A percentile compares a stretch with the other conserved stretches of the same genome.
These are phyloP conservation scores for Globisporangium rhizosaccharum DNA, from an alignment of 352 stramenopile species.

Conservation along the genomic window DNA sequence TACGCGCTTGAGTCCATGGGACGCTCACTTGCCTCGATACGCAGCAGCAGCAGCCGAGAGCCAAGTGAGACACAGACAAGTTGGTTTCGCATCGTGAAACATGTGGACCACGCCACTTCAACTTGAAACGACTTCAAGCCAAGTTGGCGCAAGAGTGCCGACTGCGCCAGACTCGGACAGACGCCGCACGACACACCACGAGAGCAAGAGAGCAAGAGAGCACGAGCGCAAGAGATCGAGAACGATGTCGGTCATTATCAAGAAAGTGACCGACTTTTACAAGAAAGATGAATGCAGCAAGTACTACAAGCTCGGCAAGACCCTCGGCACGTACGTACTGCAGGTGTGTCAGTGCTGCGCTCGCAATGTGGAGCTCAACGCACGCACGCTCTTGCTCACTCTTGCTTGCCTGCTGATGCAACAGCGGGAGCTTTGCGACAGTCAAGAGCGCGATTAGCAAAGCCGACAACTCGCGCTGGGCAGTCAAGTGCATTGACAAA, in stretches of 20 bases:
- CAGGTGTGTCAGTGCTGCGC: not conserved
- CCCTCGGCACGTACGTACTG: slow-evolving; percentile 74
- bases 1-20: too few species aligned
- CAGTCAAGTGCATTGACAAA: slow-evolving; percentile 85
- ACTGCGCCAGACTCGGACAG: too few species aligned
- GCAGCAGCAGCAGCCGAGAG: too few species aligned
- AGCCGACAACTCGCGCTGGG: slow-evolving; percentile 69
- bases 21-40: too few species aligned
- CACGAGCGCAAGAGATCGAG: too few species aligned
- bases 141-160: too few species aligned
- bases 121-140: too few species aligned
- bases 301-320: slow-evolving; percentile 89
- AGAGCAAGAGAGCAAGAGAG: too few species aligned
- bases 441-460: slow-evolving; percentile 82
- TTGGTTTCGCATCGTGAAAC: too few species aligned
- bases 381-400: not conserved
- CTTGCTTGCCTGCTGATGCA: slow-evolving; percentile 6
- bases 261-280: slow-evolving; percentile 86
- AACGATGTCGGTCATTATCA: slow-evolving; percentile 72
- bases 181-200: too few species aligned
- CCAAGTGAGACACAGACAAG: too few species aligned
- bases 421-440: slow-evolving; percentile 78
- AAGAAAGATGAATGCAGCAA: slow-evolving; percentile 86
- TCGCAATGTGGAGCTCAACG: not conserved
- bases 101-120: too few species aligned